Base-by-base conservation (phyloP, 306 rosid genomes). In the Nissolia schottii region DNA sequence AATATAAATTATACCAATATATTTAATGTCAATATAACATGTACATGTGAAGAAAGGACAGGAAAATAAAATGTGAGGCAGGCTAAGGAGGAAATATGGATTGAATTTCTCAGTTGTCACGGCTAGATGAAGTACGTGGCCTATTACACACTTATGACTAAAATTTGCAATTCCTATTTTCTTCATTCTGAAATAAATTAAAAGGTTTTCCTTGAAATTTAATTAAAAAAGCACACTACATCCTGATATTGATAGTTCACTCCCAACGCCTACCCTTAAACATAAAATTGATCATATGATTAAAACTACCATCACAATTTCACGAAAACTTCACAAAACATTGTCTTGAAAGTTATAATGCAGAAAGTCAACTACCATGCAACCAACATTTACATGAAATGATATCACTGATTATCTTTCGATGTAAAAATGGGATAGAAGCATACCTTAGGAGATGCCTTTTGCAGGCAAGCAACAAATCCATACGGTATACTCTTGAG, bases 401-500 rank as follows among this genome's bases (percentile, higher is more conserved):
- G 31, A 18, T 9, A 53, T 10, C 53, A 74, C 18, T 41, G 12
- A 60, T 49, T 70, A 35, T 75, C 74, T 54, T 43, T 27, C 49
- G 54, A 13, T 23, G 79, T 51, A 53, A 41, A 40, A 51, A 81
- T 6, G 35, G 49, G 67, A 64, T 20, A 75, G 18, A 67, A 75
- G 56, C 67, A 70, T 73, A 91, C 98, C 98, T 94, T 46, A 94
- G 95, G 15, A 96, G 90, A 89, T 94, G 98, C 87, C 97, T 82
- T 68, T 94, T 94, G 87, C 98, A 94, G 68, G 98, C 91, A 94
- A 19, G 97, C 97, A 79, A 74, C 92, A 73, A 94, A 81, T 27
- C 97, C 98, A 59, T 87, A 83, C 45, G 91, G 70, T 82, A 94
- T 94, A 80, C 91, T 87, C 87, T 86, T 87, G 62, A 94, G 72